Evolutionary conservation across 441 rosid genomes (phyloP), one percentile per base, ranked within the genome.

Genomic region (Arabidopsis lyrata): DNA sequence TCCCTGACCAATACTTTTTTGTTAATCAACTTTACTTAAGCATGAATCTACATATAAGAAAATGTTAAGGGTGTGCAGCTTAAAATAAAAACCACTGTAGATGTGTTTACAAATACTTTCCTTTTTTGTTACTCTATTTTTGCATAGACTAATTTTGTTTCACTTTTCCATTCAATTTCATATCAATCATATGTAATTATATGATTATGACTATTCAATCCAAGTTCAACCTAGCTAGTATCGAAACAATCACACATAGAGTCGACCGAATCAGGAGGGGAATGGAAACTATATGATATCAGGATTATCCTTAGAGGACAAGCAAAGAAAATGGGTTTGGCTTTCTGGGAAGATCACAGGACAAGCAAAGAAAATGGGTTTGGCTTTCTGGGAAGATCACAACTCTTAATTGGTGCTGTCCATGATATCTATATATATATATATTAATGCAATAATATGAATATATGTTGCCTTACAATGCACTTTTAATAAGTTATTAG

Each of bases 241-340:
- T 29, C 3, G 0, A 29, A 29, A 2, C 31, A 29, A 29, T 29
- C 31, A 29, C 31, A 29, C 31, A 29, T 29, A 29, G 3, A 29
- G 31, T 29, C 31, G 31, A 29, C 3, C 31, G 31, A 29, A 3
- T 29, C 31, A 29, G 31, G 4, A 29, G 31, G 31, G 31, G 3
- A 29, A 0, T 29, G 31, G 4, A 29, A 29, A 13, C 52, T 27
- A n/a, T 42, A 68, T 20, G 20, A 5, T 68, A 13, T 36, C 24
- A 9, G 61, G 53, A 1, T 22, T 6, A 29, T 68, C 32, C 42
- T 27, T 41, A 16, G 22, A 53, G 48, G 50, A 55, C 42, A 31
- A 41, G n/a, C 54, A 20, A 55, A 68, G 49, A 45, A 45, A n/a
- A 9, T 45, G 20, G 9, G 20, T 31, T 12, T 68, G 45, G 14